Base-by-base conservation (phyloP, 2,329 filamentous ascomycete genomes). In the Trichoderma atroviride region DNA sequence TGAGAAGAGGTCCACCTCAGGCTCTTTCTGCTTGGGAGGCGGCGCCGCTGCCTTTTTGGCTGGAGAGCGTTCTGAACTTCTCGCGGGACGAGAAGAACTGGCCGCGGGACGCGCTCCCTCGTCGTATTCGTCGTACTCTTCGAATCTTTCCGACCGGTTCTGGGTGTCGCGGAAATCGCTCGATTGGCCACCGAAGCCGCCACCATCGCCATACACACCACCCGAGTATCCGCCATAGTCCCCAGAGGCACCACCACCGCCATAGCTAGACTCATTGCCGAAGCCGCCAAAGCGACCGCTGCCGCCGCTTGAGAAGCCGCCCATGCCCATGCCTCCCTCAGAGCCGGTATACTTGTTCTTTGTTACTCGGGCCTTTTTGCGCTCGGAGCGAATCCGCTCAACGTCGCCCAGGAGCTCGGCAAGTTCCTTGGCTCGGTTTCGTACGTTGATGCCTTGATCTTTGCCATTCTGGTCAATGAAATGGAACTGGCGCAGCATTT, bases 401-500 rank as follows among this genome's bases (percentile, higher is more conserved):
- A 97, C 93, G 74, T 99, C 96, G 75, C 92, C 86, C 60, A 99
- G 85, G n/a, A 99, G 88, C 72, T 99, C 96, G 14, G 93, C 92
- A 62, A 99, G 85, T 82, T 99, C 96, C 82, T 97, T 97, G 74
- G 96, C 94, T 73, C 96, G 89, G 82, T 98, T 98, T 74, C 96
- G 91, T 70, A 99, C 96, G 78, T 99, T 99, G 81, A 99, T 89
- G 71, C 96, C 96, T 81, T 99, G 96, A 78, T 99, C 96, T 81
- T 99, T 99, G 79, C 96, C 96, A 80, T 98, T 98, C 78, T 88
- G 86, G 78, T 99, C 89, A 80, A 99, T 98, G 82, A 86, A 99
- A 82, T 99, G 96, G 81, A 99, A 99, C 80, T 99, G 96, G 69
- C 94, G 92, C 68, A 99, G 88, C 96, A 99, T 99, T 82, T 97